Evolutionary conservation across 2,329 filamentous ascomycete genomes (phyloP).

Genomic region (Pyricularia pennisetigena): DNA sequence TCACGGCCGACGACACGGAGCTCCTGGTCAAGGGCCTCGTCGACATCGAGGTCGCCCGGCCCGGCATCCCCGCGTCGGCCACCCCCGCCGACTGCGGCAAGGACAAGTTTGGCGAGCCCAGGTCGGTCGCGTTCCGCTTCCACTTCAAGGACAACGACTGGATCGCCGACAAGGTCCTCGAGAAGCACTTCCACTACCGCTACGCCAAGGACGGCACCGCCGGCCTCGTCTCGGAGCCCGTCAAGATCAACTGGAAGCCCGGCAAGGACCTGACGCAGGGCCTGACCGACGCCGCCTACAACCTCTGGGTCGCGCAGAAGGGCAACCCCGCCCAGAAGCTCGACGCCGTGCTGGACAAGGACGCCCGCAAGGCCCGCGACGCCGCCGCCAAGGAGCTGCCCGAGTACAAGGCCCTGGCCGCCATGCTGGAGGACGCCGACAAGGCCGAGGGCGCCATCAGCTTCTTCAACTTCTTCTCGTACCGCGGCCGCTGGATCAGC

Average conservation of each 20-base stretch:
- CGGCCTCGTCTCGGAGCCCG: constrained; percentile 52
- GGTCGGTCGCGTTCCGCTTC: constrained; percentile 46
- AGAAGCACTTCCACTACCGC: constrained; percentile 60
- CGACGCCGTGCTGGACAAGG: constrained; percentile 1
- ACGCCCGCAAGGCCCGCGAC: constrained; percentile 2
- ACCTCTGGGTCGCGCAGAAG: constrained; percentile 44
- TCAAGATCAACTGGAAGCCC: constrained; percentile 56
- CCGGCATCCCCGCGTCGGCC: constrained; percentile 25
- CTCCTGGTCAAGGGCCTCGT: constrained; percentile 47
- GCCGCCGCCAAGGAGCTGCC: constrained; percentile 3
- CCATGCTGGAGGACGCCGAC: constrained; percentile 38
- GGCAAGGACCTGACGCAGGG: constrained; percentile 55
- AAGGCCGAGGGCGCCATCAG: constrained; percentile 27
- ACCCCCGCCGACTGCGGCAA: constrained; percentile 19
- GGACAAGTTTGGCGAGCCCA: constrained; percentile 43
- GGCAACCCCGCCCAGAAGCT: constrained; percentile 22
- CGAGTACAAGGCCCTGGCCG: constrained; percentile 32
- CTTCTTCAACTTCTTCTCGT: constrained; percentile 67
- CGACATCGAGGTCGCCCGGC: constrained; percentile 38
- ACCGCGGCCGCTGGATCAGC: constrained; percentile 46
- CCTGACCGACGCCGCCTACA: constrained; percentile 48
- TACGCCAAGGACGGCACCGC: constrained; percentile 32
- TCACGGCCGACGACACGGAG: constrained; percentile 48
- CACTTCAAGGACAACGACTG: constrained; percentile 51
- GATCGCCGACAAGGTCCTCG: constrained; percentile 49